These are phyloP conservation scores for Nemania sp. DNA, from an alignment of 2,329 filamentous ascomycete species.

Conservation along the genomic window DNA sequence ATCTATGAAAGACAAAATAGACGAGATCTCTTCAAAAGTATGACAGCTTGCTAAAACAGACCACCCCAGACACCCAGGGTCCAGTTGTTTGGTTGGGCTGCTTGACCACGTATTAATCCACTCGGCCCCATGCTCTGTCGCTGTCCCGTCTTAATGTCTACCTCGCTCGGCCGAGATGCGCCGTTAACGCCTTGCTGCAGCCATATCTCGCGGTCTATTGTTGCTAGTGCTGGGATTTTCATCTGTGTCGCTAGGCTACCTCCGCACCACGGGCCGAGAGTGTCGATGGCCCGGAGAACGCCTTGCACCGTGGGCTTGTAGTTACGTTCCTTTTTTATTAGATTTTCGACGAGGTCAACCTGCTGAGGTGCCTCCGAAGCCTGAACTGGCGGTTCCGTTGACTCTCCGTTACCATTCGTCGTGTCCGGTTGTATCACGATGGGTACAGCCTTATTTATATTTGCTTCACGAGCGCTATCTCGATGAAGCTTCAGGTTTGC, in stretches of 20 bases:
- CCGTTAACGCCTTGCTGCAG: conserved; percentile 73
- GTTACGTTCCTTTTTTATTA: conserved; percentile 62
- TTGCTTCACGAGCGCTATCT: conserved; percentile 45
- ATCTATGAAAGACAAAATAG: conserved; percentile 31
- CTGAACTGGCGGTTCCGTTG: conserved; percentile 52
- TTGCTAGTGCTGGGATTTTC: conserved; percentile 75
- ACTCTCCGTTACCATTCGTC: conserved; percentile 46
- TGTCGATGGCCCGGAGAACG: conserved; percentile 73
- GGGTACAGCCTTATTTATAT: conserved; percentile 39
- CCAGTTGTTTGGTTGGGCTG: conserved; percentile 62
- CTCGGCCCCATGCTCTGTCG: conserved; percentile 74
- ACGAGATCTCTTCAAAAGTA: neutral
- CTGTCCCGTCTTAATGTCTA: conserved; percentile 66
- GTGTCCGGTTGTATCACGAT: conserved; percentile 36
- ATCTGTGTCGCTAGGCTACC: conserved; percentile 77
- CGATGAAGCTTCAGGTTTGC: conserved; percentile 59
- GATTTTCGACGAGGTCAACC: conserved; percentile 68
- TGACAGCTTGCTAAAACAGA: conserved; percentile 49
- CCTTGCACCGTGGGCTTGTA: conserved; percentile 63
- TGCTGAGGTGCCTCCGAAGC: conserved; percentile 62
- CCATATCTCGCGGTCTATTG: conserved; percentile 79
- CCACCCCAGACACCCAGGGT: conserved; percentile 73
- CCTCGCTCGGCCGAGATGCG: conserved; percentile 69
- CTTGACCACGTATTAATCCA: conserved; percentile 59
- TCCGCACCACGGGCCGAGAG: conserved; percentile 79